Conservation (phyloP, 2,329 filamentous ascomycete species). For the Aaosphaeria arxii region DNA sequence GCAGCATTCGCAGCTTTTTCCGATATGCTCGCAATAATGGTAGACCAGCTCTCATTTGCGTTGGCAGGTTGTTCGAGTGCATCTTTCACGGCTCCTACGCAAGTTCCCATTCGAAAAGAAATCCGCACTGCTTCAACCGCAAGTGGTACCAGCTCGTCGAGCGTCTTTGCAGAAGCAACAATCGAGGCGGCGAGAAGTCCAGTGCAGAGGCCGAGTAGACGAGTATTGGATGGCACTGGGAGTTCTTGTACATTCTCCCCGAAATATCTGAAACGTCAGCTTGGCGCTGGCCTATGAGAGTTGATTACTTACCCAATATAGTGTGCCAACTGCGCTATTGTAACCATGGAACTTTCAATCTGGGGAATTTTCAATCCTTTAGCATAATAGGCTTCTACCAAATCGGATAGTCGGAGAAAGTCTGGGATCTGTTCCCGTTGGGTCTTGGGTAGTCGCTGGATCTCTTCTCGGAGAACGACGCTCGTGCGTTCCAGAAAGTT, state of each 20-base stretch:
- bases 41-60: conserved; percentile 64
- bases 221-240: conserved; percentile 47
- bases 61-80: conserved; percentile 52
- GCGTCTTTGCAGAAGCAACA: conserved; percentile 60
- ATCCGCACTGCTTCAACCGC: conserved; percentile 63
- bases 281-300: not conserved
- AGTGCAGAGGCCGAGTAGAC: conserved; percentile 65
- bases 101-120: conserved; percentile 61
- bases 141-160: conserved; percentile 60
- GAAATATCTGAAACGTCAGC: conserved; percentile 42
- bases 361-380: conserved; percentile 58
- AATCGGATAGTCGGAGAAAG: conserved; percentile 61
- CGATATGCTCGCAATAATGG: conserved; percentile 58
- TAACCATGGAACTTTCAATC: conserved; percentile 63
- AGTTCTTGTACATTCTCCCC: conserved; percentile 54
- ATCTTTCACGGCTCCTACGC: conserved; percentile 41
- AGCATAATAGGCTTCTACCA: conserved; percentile 63
- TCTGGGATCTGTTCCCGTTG: conserved; percentile 59
- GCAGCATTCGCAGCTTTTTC: conserved; percentile 51
- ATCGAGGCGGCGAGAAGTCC: conserved; percentile 68
- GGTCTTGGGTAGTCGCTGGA: conserved; percentile 54
- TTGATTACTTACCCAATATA: conserved; percentile 60
- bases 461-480: conserved; percentile 59
- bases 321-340: conserved; percentile 63
- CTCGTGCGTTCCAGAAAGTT: conserved; percentile 60